Conservation (phyloP, 352 stramenopile genomes). For the Phytopythium sindhum region DNA sequence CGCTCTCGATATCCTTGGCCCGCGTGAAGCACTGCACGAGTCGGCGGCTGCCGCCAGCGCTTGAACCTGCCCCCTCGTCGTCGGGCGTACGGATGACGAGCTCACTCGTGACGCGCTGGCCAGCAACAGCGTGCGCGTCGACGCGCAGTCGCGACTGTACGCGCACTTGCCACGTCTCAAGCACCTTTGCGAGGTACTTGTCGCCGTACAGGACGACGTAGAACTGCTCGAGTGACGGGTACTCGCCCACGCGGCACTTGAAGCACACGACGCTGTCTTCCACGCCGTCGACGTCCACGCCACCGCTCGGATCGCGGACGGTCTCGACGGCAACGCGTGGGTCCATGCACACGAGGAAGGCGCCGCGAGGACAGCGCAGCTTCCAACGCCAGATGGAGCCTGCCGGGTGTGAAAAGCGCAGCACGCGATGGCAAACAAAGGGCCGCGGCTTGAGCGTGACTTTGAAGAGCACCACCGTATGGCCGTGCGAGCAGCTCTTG, state of each 20-base stretch:
- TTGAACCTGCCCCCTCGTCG: constrained; percentile 36
- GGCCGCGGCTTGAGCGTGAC: constrained; percentile 70
- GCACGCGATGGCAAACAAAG: constrained; percentile 83
- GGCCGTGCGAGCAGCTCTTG: constrained; percentile 85
- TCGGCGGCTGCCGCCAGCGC: constrained; percentile 3
- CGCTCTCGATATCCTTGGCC: constrained; percentile 26
- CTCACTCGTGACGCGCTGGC: constrained; percentile 81
- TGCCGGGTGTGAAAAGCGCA: constrained; percentile 60
- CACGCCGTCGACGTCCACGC: constrained; percentile 7
- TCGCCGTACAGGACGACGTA: constrained; percentile 90
- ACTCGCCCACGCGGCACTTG: constrained; percentile 86
- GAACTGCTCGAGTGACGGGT: constrained; percentile 87
- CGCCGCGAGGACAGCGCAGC: constrained; percentile 38
- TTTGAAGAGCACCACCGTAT: constrained; percentile 88
- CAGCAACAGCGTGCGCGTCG: constrained; percentile 84
- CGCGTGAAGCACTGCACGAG: constrained; percentile 57
- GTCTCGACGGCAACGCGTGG: constrained; percentile 57
- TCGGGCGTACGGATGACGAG: constrained; percentile 80
- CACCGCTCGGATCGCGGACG: constrained; percentile 3
- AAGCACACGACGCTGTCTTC: constrained; percentile 34
- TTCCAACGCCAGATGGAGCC: constrained; percentile 61
- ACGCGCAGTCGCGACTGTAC: constrained; percentile 76
- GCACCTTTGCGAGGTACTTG: constrained; percentile 71
- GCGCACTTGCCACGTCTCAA: constrained; percentile 83
- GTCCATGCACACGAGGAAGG: constrained; percentile 72